These are phyloP conservation scores for Heterobasidion occidentale DNA, from an alignment of 1,284 basidiomycete species.

Conservation along the genomic window DNA sequence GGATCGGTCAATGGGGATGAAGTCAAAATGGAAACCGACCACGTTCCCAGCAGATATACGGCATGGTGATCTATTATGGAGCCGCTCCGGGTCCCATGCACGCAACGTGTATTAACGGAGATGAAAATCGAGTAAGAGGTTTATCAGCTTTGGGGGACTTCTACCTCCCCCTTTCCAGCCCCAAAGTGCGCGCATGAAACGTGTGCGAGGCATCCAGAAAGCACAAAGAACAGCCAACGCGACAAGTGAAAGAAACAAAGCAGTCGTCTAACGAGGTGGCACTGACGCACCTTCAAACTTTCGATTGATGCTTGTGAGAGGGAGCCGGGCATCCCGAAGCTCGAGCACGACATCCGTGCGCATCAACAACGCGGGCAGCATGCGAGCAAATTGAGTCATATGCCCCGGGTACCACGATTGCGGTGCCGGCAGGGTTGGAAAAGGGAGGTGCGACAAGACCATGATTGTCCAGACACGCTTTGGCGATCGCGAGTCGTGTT, in stretches of 20 bases:
- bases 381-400: constrained; percentile 84
- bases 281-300: constrained; percentile 64
- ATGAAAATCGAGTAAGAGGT: not conserved
- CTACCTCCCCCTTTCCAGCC: not conserved
- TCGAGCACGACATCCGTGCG: constrained; percentile 91
- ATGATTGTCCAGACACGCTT: not conserved
- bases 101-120: not conserved
- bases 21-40: no score
- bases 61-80: constrained; percentile 3
- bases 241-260: not conserved
- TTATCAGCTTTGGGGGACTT: not conserved
- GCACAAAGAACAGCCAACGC: not conserved
- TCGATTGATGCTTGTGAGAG: constrained; percentile 90
- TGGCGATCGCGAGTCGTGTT: not conserved
- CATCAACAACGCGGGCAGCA: constrained; percentile 69
- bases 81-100: not conserved
- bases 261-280: not conserved
- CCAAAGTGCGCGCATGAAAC: not conserved
- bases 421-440: constrained; percentile 60
- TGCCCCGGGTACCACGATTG: constrained; percentile 97
- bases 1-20: no score
- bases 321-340: constrained; percentile 87
- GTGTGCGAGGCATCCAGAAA: not conserved
- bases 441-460: constrained; percentile 33
- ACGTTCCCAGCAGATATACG: not conserved